Conservation (phyloP, 225 moss, liverwort and hornwort genomes). For the Straminergon stramineum region DNA sequence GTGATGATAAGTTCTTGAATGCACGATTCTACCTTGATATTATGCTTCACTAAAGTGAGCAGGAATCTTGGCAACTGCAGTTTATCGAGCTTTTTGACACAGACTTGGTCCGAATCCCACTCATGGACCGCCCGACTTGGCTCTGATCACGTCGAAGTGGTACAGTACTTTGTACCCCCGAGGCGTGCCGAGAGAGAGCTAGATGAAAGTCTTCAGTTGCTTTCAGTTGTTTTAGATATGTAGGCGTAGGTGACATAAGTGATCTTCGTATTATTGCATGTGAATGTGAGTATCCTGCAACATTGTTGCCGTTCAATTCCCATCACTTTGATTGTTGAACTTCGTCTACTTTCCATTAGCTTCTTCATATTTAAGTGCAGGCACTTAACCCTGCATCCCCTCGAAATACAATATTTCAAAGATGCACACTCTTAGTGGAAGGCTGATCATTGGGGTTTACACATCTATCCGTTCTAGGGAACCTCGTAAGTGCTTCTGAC, state of each 20-base stretch:
- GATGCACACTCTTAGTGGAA: neutral
- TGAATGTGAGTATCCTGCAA: neutral
- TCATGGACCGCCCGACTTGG: constrained; percentile 59
- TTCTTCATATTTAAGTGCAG: neutral
- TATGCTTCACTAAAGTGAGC: neutral
- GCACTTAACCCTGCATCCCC: neutral
- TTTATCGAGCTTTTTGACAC: constrained; percentile 93
- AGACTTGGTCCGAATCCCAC: constrained; percentile 70
- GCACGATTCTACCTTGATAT: neutral
- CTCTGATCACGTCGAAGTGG: constrained; percentile 12
- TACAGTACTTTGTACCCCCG: neutral
- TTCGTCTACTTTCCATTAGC: neutral
- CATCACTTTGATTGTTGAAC: neutral
- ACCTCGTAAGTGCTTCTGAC: neutral
- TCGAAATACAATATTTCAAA: neutral
- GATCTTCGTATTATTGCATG: neutral
- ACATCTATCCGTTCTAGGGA: neutral
- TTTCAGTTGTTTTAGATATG: neutral
- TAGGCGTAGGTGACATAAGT: neutral
- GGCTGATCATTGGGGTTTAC: neutral
- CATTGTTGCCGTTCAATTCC: neutral
- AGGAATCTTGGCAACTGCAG: constrained; percentile 29
- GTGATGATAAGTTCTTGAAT: neutral
- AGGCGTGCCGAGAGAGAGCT: neutral
- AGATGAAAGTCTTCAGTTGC: neutral